Evolutionary conservation across 176 grass and related monocot genomes (phyloP).

Genomic region (Musa troglodytarum): DNA sequence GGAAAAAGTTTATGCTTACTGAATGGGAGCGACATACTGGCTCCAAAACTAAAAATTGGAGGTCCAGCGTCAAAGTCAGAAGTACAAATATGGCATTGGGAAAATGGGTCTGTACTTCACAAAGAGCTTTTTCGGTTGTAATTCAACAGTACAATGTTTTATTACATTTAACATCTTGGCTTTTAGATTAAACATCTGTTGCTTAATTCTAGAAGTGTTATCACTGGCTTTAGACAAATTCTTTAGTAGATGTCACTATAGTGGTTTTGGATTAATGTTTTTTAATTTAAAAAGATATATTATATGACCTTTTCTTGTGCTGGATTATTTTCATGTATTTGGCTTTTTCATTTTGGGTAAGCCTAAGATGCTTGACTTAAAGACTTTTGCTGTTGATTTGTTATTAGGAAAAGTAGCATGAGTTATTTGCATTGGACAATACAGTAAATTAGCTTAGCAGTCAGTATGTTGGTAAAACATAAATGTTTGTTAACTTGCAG

Average conservation of each 20-base stretch:
- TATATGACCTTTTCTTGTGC: background rate
- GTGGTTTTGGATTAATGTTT: background rate
- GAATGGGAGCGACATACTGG: constrained; percentile 26
- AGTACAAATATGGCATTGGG: constrained; percentile 14
- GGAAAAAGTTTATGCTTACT: constrained; percentile 22
- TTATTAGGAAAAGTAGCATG: background rate
- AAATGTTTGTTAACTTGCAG: constrained; percentile 39
- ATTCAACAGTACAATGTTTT: background rate
- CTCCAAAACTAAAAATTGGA: constrained; percentile 25
- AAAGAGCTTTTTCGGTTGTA: background rate
- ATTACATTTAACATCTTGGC: background rate
- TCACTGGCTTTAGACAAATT: background rate
- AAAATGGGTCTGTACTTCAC: constrained; percentile 12
- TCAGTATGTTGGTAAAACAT: constrained; percentile 1
- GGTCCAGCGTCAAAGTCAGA: constrained; percentile 19
- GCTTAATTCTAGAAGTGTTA: background rate
- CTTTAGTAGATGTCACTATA: too few species aligned
- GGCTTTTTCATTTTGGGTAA: background rate
- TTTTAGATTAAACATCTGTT: background rate
- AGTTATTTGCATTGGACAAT: background rate
- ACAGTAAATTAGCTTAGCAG: background rate
- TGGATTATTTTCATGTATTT: background rate
- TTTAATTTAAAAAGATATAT: background rate
- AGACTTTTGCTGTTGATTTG: background rate
- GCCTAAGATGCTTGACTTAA: background rate